A percentile compares a stretch with the other conserved stretches of the same genome.
Conservation (phyloP, 805 yeast species). For the Myxozyma monticola region DNA sequence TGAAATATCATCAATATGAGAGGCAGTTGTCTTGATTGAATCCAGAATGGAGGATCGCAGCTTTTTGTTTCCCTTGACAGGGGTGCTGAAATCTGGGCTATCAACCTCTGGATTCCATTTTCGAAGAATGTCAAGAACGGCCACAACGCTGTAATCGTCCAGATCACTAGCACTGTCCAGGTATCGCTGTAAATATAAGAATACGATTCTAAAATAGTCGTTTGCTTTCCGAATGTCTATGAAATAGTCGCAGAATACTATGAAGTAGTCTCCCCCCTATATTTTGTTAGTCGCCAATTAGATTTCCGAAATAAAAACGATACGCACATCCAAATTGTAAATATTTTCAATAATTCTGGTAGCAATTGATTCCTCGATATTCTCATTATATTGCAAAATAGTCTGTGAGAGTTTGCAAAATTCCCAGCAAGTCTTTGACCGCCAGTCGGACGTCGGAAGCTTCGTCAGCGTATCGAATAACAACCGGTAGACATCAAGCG, state of each 20-base stretch:
- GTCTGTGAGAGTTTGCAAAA: conserved; percentile 17
- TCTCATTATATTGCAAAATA: conserved; percentile 12
- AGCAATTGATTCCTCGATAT: conserved; percentile 6
- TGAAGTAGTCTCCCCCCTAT: conserved; percentile 5
- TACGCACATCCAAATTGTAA: conserved; percentile 2
- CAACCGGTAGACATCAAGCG: conserved; percentile 1
- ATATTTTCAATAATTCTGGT: conserved; percentile 10
- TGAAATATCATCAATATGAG: neutral
- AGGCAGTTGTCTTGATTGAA: too few relatives aligned
- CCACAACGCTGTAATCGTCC: conserved; percentile 9
- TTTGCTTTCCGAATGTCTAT: conserved; percentile 3
- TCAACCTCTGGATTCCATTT: conserved; percentile 1
- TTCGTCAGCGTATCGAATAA: neutral
- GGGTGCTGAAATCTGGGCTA: neutral
- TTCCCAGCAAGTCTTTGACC: conserved; percentile 12
- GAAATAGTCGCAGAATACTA: conserved; percentile 15
- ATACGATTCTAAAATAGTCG: conserved; percentile 3
- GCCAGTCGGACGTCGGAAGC: neutral
- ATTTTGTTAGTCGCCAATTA: neutral
- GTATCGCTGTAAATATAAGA: conserved; percentile 21
- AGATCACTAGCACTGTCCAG: conserved; percentile 6
- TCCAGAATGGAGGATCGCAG: neutral
- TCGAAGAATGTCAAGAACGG: conserved; percentile 6
- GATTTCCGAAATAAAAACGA: neutral
- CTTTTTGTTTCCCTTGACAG: conserved; percentile 8